Base-by-base conservation (phyloP, 208 protist species). In the Leishmania arabica region DNA sequence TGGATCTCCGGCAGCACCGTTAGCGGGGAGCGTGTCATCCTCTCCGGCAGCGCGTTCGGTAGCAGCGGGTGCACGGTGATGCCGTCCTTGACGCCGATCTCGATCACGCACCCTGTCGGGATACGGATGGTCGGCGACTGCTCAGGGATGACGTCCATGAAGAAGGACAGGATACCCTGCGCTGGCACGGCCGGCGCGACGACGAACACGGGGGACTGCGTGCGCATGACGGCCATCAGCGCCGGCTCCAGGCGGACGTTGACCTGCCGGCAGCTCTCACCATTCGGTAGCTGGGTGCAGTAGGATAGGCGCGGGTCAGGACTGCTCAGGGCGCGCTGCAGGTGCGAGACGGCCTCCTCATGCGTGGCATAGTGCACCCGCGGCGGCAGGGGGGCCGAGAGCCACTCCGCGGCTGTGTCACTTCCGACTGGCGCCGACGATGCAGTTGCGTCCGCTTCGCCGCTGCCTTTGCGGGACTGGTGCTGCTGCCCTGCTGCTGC, bases 141-240 rank as follows among this genome's bases (percentile, higher is more conserved):
- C 84, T 97, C 92, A 27, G 94, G 94, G 37, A 95, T 86, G 49
- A 95, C 83, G 79, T 96, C 94, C 19, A 88, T 74, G 56, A 96
- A 92, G 78, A 96, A 97, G 51, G 94, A 88, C 7, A 96, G 71
- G 66, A 95, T 77, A 0, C 91, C 94, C 74, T 96, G 88, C 54
- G 94, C 92, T 1, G 94, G 90, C 31, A 95, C 84, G 0, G 86
- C 37, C 21, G 94, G 89, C 19, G 92, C 92, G 5, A 96, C 85
- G 17, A 97, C 91, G 80, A 97, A 89, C 19, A 96, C 91, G 1
- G 94, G 91, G 7, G 85, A 91, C 83, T 93, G 89, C 40, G 91
- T 89, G 8, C 94, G 89, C 94, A 96, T 95, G 37, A 96, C 90
- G 24, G 92, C 92, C 94, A 97, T 97, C 56, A 97, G 60, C 51